Base-by-base conservation (phyloP, 2,329 filamentous ascomycete species). In the Cladorrhinum sp. region DNA sequence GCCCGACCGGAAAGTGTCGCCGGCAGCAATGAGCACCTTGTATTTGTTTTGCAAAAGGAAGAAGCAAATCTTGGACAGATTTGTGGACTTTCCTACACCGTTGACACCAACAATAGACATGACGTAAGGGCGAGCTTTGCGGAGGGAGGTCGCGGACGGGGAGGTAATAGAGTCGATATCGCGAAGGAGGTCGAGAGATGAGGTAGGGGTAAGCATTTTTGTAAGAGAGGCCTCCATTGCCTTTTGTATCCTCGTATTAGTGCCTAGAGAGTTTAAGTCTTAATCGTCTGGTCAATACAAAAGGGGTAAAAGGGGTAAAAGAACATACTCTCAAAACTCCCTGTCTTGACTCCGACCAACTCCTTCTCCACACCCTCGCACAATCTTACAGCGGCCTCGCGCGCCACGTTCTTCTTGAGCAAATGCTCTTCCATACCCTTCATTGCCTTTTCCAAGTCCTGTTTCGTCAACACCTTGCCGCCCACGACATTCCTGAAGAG, bases 41-140 rank as follows among this genome's bases (percentile, higher is more conserved):
- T 96, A 96, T 73, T 96, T 93, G 80, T 99, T 99, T 76, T 99
- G 94, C 30, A 99, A 82, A 39, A 99, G 82, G 79, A 99, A 99
- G 78, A 95, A 99, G 75, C 93, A 96, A 67, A 99, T 96, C 76
- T 99, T 99, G 75, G 91, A 94, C 39, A 99, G 82, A 73, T 97
- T 98, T 57, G 95, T 99, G 16, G 93, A 97, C 79, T 99, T 99
- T 72, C 95, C 95, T 39, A 99, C 95, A 58, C 95, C 95, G 74
- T 99, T 99, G 73, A 99, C 95, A 64, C 95, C 95, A 49, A 99
- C 95, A 64, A 99, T 96, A 60, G 92, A 97, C 73, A 99, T 96
- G 70, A 98, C 94, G 73, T 98, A 99, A 49, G 95, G 95, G 3
- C 95, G 88, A 20, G 83, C 76, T 62, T 82, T 81, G 67, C 84